These are phyloP conservation scores for Talaromyces borbonicus DNA, from an alignment of 495 filamentous ascomycete genomes.

Conservation along the genomic window DNA sequence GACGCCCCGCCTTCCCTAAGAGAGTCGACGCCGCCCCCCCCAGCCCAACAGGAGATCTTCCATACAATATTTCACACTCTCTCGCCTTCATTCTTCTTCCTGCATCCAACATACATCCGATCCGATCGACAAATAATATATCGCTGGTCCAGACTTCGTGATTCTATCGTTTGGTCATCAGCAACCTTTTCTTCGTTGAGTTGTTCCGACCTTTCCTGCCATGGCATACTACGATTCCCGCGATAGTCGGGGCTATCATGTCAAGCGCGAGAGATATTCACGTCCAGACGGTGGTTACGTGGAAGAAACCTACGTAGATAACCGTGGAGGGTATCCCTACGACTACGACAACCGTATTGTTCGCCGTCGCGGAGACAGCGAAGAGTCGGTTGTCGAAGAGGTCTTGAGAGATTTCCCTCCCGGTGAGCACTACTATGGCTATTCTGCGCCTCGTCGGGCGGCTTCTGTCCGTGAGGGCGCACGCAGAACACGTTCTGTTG, in stretches of 20 bases:
- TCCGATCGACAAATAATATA: background rate
- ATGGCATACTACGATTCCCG: conserved; percentile 34
- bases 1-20: background rate
- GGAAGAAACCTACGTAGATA: conserved; percentile 24
- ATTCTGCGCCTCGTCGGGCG: conserved; percentile 30
- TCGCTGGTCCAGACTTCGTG: conserved; percentile 7
- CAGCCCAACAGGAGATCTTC: background rate
- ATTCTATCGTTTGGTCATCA: conserved; percentile 9
- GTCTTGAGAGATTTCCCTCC: conserved; percentile 59
- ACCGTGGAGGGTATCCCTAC: conserved; percentile 7
- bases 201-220: no score
- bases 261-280: conserved; percentile 22
- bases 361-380: conserved; percentile 43
- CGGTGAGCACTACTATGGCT: conserved; percentile 40
- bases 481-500: conserved; percentile 35
- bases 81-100: conserved; percentile 11
- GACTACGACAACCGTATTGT: conserved; percentile 35
- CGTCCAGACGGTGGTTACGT: conserved; percentile 22
- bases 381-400: conserved; percentile 56
- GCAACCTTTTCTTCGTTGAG: no score
- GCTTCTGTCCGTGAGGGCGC: conserved; percentile 21
- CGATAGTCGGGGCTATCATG: conserved; percentile 18
- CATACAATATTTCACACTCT: conserved; percentile 9
- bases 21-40: background rate
- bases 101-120: no score